Base-by-base conservation (phyloP, 148 eudicot species). In the Camellia japonica region DNA sequence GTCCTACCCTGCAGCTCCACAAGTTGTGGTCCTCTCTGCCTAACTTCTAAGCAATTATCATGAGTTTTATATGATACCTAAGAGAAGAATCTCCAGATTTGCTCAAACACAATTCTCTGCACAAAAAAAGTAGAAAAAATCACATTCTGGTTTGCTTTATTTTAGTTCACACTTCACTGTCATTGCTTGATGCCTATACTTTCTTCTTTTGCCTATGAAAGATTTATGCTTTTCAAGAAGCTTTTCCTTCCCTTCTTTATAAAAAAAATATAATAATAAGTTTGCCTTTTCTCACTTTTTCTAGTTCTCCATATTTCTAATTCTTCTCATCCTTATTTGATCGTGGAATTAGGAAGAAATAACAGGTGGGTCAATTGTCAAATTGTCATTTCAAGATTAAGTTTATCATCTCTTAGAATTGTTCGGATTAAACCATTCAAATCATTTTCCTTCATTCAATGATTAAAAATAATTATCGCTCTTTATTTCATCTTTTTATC, bases 1-100 rank as follows among this genome's bases (percentile, higher is more conserved):
- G 38, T 30, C 38, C 38, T 0, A 30, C 38, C 47, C 4, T 42
- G 41, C 52, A 68, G 80, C 56, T 68, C 80, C 51, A 78, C 55
- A 68, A 78, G 43, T 12, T n/a, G 81, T 68, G 81, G 81, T 78
- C 81, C 74, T 46, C 11, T 58, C 55, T 46, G n/a, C 69, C 55
- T 6, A 58, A 63, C 42, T n/a, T 63, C 11, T 13, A 44, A 66
- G 51, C 51, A 77, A 66, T 77, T 30, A 30, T 30, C 49, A 66
- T 77, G 80, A 23, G 61, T 61, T 75, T 60, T 4, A 68, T 44
- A 69, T 42, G 68, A 62, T 60, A 76, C 69, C 80, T 62, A 54
- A 78, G 20, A 67, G 46, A 78, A 51, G 74, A 71, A 71, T 71
- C 59, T 71, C 42, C 74, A 46, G 73, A 70, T 68, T 68, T 68